phyloP scores from a whole-genome alignment of 75 land plant genomes.

The Ceratopteris richardii region DNA sequence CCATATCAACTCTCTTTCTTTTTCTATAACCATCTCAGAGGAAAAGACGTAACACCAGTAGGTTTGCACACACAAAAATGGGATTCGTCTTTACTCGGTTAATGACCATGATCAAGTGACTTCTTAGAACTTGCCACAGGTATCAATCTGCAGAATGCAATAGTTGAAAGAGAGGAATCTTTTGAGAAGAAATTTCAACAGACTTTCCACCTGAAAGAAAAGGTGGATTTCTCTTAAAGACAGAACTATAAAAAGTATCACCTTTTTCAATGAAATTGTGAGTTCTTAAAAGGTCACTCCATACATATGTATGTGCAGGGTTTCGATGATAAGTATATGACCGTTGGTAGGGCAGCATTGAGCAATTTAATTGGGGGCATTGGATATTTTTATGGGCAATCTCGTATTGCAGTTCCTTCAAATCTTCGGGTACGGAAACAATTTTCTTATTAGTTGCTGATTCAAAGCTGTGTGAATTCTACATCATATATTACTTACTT shows the following conservation, averaged over 20 bases:
- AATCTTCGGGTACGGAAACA: slow-evolving; percentile 50
- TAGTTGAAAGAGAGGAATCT: slow-evolving; percentile 44
- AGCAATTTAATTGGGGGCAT: slow-evolving; percentile 88
- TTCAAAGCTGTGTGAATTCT: background rate
- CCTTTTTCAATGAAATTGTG: background rate
- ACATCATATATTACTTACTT: too few species aligned
- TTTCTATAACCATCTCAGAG: too few species aligned
- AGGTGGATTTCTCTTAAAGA: slow-evolving; percentile 54
- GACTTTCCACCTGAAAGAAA: slow-evolving; percentile 41
- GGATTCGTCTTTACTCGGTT: too few species aligned
- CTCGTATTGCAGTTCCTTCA: slow-evolving; percentile 64
- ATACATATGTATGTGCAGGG: slow-evolving; percentile 19
- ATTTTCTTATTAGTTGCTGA: background rate
- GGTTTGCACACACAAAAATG: too few species aligned
- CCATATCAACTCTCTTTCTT: too few species aligned
- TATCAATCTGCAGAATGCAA: slow-evolving; percentile 20
- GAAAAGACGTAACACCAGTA: too few species aligned
- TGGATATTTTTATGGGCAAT: slow-evolving; percentile 92
- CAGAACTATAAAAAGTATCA: too few species aligned
- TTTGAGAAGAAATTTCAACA: slow-evolving; percentile 66
- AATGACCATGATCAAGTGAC: too few species aligned
- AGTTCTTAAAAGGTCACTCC: background rate
- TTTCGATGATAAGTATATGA: slow-evolving; percentile 19
- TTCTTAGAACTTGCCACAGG: slow-evolving; percentile 49
- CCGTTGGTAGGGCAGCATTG: slow-evolving; percentile 80